Base-by-base conservation (phyloP, 768 basidiomycete species). In the Calvatia gigantea region DNA sequence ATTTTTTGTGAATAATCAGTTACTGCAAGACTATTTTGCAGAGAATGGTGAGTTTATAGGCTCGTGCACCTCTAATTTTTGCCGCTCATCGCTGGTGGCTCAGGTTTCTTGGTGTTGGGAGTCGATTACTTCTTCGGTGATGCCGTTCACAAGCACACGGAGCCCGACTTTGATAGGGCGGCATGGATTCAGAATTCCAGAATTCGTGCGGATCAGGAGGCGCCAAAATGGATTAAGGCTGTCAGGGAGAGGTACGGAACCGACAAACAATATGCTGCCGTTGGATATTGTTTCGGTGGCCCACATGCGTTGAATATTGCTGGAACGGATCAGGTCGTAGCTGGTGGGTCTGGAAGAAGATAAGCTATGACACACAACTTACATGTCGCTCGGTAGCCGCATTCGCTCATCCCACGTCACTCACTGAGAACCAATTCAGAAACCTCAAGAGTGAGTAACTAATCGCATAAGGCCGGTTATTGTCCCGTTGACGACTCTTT, bases 111-210 rank as follows among this genome's bases (percentile, higher is more conserved):
- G 42, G 83, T 86, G 3, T 65, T 86, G 4, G 83, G 82, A 2
- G 66, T 80, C 38, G 86, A 87, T 58, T 86, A 84, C 65, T 85
- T 87, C 67, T 75, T 84, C 47, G 83, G 85, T 6, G 81, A 85
- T 51, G 71, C 78, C 9, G 61, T 86, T 1, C 61, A 76, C n/a
- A 51, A 61, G 1, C 74, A 79, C 58, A 63, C 68, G 19, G 70
- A 76, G 33, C 67, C 71, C 9, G 65, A 60, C 25, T 76, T 73
- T 44, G 69, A 77, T 54, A 69, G 71, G 29, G 35, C 56, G 1
- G 69, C 69, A 0, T 87, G 84, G 83, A 65, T 75, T 17, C 59
- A 54, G 1, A 73, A 70, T 43, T 61, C 62, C 9, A 64, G 65
- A 28, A 60, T 67, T 23, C 67, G 69, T 11, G 78, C 84, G 0